Evolutionary conservation across 2,329 filamentous ascomycete species (phyloP), one percentile per base, ranked within the genome.

Genomic region (Aspergillus pseudoglaucus): DNA sequence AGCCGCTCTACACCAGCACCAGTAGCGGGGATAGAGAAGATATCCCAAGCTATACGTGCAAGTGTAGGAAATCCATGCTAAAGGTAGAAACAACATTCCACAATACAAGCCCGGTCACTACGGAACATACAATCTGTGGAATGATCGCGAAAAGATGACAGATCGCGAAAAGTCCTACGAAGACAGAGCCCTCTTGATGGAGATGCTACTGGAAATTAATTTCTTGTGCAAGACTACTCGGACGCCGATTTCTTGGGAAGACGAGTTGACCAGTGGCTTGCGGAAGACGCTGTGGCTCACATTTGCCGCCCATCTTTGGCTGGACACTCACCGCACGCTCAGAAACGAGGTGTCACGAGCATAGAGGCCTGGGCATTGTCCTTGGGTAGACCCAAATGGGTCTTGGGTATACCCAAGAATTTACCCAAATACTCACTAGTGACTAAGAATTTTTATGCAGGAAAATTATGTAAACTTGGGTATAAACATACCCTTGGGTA

Each of bases 301-400:
- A 1, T 75, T 75, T 47, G 69, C 69, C 7, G 58, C 63, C 4
- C 71, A 75, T 42, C 47, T 71, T 9, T 70, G 68, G 47, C 64
- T 76, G 3, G 72, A 75, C 38, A 67, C 73, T 30, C 63, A 70
- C 12, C 62, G 71, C 47, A 45, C 51, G 2, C 52, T 72, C 2
- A 50, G 65, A 12, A 48, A 49, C 3, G 35, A 53, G 9, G 43
- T 56, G 8, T 22, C 44, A 17, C 25, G 44, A 18, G 47, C 25
- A 9, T 56, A 51, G n/a, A n/a, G n/a, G n/a, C n/a, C n/a, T n/a
- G n/a, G n/a, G n/a, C n/a, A n/a, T n/a, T n/a, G n/a, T n/a, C n/a
- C n/a, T n/a, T n/a, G n/a, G n/a, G n/a, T n/a, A n/a, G n/a, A n/a
- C n/a, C n/a, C n/a, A n/a, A n/a, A n/a, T n/a, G n/a, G n/a, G n/a